Base-by-base conservation (phyloP, 1,284 basidiomycete genomes). In the Boletellus deceptivus region DNA sequence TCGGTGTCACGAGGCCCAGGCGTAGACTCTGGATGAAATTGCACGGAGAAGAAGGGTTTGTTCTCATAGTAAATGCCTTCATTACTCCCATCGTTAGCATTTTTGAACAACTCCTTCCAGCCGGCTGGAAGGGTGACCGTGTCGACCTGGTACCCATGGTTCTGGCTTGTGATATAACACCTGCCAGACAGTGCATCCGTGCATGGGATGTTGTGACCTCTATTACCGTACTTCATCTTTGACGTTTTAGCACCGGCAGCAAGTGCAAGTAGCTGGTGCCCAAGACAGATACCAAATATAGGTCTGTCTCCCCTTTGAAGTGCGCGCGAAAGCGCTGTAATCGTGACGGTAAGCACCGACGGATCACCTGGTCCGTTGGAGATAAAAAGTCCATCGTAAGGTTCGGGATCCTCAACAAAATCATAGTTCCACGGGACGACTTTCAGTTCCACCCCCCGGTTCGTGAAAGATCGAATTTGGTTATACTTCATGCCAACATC, bases 401-500 rank as follows among this genome's bases (percentile, higher is more conserved):
- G 84, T 65, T 96, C 83, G 3, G 78, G 68, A 16, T 84, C 74
- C n/a, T 80, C 67, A 41, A 91, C 75, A 69, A 98, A 93, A 73
- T 99, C 89, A 69, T 97, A 90, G 69, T 99, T 81, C 94, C 95
- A 99, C 36, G 97, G 96, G 4, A 99, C 92, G 48, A 98, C 93
- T 73, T 98, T 97, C 68, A 99, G 78, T 71, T 99, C 93, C 46
- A 98, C 84, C 48, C 97, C 96, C 43, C 97, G 90, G 48, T 86
- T 80, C 46, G 84, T 87, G 75, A 99, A 98, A 77, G 96, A 99
- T 42, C 97, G 84, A 61, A 99, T 96, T 73, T 99, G 97, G 74
- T 99, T 99, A 76, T 89, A 96, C 75, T 99, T 99, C 91, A 99
- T 98, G 39, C 97, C 97, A 49, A 99, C 95, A 70, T 99, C 97